phyloP scores from a whole-genome alignment of 805 yeast species.

The Komagataella pastoris region DNA sequence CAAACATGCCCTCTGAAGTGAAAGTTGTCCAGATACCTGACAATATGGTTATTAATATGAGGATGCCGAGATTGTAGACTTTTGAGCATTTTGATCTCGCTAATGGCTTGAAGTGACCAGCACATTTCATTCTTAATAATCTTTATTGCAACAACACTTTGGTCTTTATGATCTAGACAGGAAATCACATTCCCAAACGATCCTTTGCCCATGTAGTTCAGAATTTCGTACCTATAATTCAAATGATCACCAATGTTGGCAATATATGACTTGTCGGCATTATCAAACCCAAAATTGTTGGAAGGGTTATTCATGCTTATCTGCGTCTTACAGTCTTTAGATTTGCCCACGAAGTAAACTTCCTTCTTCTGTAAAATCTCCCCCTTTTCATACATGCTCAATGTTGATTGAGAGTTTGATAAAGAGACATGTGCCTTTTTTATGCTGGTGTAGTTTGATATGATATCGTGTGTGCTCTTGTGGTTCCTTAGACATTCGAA shows the following conservation, averaged over 20 bases:
- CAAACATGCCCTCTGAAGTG: slow-evolving; percentile 75
- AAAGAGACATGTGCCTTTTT: background rate
- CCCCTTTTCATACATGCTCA: slow-evolving; percentile 46
- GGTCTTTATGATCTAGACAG: slow-evolving; percentile 49
- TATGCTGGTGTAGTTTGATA: background rate
- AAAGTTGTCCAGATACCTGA: slow-evolving; percentile 55
- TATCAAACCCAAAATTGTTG: slow-evolving; percentile 63
- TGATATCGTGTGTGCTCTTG: background rate
- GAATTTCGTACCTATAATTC: slow-evolving; percentile 57
- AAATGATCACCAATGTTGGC: slow-evolving; percentile 54
- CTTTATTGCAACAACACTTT: slow-evolving; percentile 52
- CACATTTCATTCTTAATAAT: slow-evolving; percentile 61
- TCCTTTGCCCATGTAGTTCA: slow-evolving; percentile 55
- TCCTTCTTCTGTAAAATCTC: slow-evolving; percentile 38
- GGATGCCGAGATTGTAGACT: slow-evolving; percentile 18
- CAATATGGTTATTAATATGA: slow-evolving; percentile 17
- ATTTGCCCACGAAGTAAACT: slow-evolving; percentile 36
- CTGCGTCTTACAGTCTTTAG: slow-evolving; percentile 9
- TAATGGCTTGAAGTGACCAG: slow-evolving; percentile 66
- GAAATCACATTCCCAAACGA: slow-evolving; percentile 71
- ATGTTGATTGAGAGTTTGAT: background rate
- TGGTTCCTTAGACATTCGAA: background rate
- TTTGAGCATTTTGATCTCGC: slow-evolving; percentile 59
- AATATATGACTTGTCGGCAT: slow-evolving; percentile 47
- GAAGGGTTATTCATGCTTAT: slow-evolving; percentile 23